phyloP scores from a whole-genome alignment of 495 filamentous ascomycete genomes.

The Penicillium manginii region DNA sequence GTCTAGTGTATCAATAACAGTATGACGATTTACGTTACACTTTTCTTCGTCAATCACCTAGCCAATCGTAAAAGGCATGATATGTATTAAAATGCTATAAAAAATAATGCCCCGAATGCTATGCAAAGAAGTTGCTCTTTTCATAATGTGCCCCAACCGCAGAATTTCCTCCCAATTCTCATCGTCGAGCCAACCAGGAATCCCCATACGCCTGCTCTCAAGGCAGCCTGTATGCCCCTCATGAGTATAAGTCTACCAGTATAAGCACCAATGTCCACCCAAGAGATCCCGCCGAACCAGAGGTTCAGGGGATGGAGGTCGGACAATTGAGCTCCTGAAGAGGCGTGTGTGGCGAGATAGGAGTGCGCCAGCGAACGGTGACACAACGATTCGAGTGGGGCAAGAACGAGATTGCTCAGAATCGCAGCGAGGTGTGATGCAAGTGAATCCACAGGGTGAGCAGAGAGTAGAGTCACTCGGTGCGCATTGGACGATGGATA shows the following conservation, averaged over 20 bases:
- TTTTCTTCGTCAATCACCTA: background rate
- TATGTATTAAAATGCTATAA: background rate
- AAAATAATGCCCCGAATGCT: background rate
- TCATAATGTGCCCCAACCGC: slow-evolving; percentile 51
- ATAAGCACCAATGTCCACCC: slow-evolving; percentile 43
- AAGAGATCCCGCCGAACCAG: slow-evolving; percentile 48
- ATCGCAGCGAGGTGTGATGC: slow-evolving; percentile 48
- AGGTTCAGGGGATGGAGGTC: slow-evolving; percentile 39
- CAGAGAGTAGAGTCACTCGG: slow-evolving; percentile 56
- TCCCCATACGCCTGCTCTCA: slow-evolving; percentile 51
- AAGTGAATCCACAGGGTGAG: slow-evolving; percentile 48
- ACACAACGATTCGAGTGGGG: slow-evolving; percentile 53
- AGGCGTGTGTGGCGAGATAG: slow-evolving; percentile 39
- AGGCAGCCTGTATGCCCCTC: slow-evolving; percentile 48
- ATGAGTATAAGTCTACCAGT: slow-evolving; percentile 48
- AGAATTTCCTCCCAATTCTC: slow-evolving; percentile 49
- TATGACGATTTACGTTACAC: slow-evolving; percentile 11
- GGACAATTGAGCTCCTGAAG: slow-evolving; percentile 21
- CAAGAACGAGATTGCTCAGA: slow-evolving; percentile 45
- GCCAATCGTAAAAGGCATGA: background rate
- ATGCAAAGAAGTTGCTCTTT: background rate
- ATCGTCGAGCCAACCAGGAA: slow-evolving; percentile 46
- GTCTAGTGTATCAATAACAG: slow-evolving; percentile 13
- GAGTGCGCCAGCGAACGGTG: slow-evolving; percentile 49
- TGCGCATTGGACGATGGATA: slow-evolving; percentile 27